Percentiles rank a stretch among this genome's conserved stretches.
Conservation (phyloP, 1,284 basidiomycete genomes). For the Phlebopus sp. region DNA sequence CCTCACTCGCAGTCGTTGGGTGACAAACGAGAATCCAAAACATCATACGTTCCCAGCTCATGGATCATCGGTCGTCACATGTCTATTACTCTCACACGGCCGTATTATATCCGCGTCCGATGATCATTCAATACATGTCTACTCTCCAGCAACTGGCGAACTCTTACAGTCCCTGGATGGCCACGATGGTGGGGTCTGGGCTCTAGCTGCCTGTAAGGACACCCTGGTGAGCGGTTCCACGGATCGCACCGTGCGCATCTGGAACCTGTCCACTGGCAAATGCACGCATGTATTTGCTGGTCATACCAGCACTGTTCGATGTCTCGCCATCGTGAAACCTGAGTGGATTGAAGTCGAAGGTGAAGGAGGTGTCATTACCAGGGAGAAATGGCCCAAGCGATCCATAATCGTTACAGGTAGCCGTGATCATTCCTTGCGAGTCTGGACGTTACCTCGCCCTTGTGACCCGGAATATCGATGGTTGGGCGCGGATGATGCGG, state of each 20-base stretch:
- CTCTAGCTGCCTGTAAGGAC: constrained; percentile 80
- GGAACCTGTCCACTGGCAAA: constrained; percentile 78
- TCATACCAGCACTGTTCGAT: constrained; percentile 91
- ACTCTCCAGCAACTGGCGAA: constrained; percentile 78
- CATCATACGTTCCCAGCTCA: constrained; percentile 84
- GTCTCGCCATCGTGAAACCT: constrained; percentile 86
- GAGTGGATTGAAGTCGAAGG: constrained; percentile 74
- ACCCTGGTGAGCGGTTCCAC: constrained; percentile 91
- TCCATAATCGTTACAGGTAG: constrained; percentile 92
- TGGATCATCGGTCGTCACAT: constrained; percentile 88
- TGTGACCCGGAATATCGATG: constrained; percentile 76
- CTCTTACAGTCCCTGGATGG: constrained; percentile 76
- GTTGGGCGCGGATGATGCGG: constrained; percentile 64
- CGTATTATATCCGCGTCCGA: constrained; percentile 95
- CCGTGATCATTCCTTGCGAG: constrained; percentile 83
- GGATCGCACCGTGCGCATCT: constrained; percentile 91
- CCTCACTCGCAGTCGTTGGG: constrained; percentile 75
- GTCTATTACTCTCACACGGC: constrained; percentile 87
- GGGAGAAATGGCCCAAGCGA: constrained; percentile 81
- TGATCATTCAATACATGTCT: constrained; percentile 91
- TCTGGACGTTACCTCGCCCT: constrained; percentile 84
- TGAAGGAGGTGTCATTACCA: constrained; percentile 52
- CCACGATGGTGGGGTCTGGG: constrained; percentile 96
- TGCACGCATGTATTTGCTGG: constrained; percentile 92
- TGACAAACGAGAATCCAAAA: constrained; percentile 67